Conservation (phyloP, 1,139 yeast species). For the Yamadazyma blattariae region DNA sequence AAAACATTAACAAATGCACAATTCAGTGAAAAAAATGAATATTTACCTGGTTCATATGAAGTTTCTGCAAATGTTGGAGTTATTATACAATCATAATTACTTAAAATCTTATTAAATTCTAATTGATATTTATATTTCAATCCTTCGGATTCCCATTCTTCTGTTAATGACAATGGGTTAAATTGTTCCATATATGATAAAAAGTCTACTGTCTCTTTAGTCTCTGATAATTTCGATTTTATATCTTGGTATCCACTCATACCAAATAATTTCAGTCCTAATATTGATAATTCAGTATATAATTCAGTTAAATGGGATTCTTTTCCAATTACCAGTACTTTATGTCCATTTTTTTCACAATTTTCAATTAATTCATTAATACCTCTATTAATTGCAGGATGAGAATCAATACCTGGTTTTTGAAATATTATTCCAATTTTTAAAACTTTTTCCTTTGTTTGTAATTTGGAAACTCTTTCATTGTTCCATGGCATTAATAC, state of each 20-base stretch:
- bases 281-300: conserved; percentile 42
- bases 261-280: conserved; percentile 40
- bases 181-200: conserved; percentile 47
- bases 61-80: conserved; percentile 64
- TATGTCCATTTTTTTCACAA: conserved; percentile 5
- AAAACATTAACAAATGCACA: conserved; percentile 58
- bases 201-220: conserved; percentile 49
- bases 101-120: conserved; percentile 45
- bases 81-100: conserved; percentile 56
- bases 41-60: conserved; percentile 59
- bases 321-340: conserved; percentile 21
- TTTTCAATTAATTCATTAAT: conserved; percentile 2
- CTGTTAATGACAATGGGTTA: conserved; percentile 37
- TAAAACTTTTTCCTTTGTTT: conserved; percentile 3
- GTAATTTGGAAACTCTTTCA: too few species aligned
- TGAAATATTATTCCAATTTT: conserved; percentile 7
- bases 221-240: conserved; percentile 35
- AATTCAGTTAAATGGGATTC: conserved; percentile 35
- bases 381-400: conserved; percentile 8
- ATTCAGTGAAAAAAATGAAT: conserved; percentile 58
- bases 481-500: conserved; percentile 16
- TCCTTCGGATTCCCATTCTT: conserved; percentile 40
- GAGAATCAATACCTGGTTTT: conserved; percentile 3
- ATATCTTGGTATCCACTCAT: conserved; percentile 52
- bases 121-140: conserved; percentile 49